Evolutionary conservation across 202 grass and related monocot genomes (phyloP), one percentile per base, ranked within the genome.

Genomic region (Brachypodium distachyon): DNA sequence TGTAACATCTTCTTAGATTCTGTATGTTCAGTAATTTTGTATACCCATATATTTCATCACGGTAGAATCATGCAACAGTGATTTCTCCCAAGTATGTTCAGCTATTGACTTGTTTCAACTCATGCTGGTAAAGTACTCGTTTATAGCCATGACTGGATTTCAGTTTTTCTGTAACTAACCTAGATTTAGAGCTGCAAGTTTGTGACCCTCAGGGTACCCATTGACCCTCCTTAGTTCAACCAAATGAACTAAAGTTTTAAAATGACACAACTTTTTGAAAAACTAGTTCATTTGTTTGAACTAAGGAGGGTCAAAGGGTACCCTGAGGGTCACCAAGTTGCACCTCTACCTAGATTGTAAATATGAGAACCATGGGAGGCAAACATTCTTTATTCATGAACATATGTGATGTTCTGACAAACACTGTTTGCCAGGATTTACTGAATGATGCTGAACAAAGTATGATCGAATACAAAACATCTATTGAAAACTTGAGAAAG

Each of bases 401-500:
- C 67, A 10, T 47, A 68, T 53, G 25, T 79, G 19, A 52, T 67
- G 11, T 58, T 21, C 4, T 5, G 22, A 14, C 16, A 34, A 32
- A 46, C 51, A 71, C 67, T 41, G 59, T 76, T 70, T 23, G 36
- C 62, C 62, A 95, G 91, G 88, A 92, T 71, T 82, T 88, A 77
- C 80, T 94, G 65, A 88, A 91, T 87, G 87, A 94, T 82, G 87
- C 83, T 63, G 87, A 98, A 67, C 81, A 73, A 92, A 77, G 81
- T 70, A 89, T 95, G 83, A 88, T 84, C 66, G 91, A 88, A 54
- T 83, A 95, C 71, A 83, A 80, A 73, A 82, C 61, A 71, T 92
- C 89, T 38, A 84, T 89, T 66, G 53, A 80, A 27, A 87, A 42
- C 53, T 85, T 98, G 85, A 90, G 90, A 81, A 98, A 88, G 86